Evolutionary conservation across 208 protist genomes (phyloP), one percentile per base, ranked within the genome.

Genomic region (Phytomonas sp.): DNA sequence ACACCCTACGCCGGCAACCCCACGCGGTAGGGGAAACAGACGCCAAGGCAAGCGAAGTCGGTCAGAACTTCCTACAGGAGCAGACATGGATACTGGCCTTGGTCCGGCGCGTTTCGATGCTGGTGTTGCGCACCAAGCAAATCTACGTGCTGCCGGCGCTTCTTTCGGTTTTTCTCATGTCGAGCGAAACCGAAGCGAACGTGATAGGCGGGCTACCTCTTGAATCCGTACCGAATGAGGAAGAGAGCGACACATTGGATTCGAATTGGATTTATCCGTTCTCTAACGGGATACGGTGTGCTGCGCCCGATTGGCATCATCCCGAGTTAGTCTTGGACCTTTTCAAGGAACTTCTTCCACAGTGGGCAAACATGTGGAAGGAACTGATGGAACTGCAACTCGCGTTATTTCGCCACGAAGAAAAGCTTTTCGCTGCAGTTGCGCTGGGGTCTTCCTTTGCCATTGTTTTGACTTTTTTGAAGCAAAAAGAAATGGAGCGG

Each of bases 331-430:
- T 89, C 31, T 67, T 66, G 56, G 52, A 73, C 2, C 71, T 86
- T 32, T 83, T 93, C 56, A 76, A 87, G 29, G 79, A 82, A 5
- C 67, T 84, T 7, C 67, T 79, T 0, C 81, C 79, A 42, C 73
- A 81, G 63, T 93, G 84, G 83, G 67, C 74, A 12, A 82, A 81
- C 69, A 37, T 63, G 37, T 93, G 87, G 87, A 86, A 81, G 75
- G 86, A 94, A 76, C 68, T 90, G 63, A 94, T 91, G 83, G 85
- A 94, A 66, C 40, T 88, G 62, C 74, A 76, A 4, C 71, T 82
- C 19, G 73, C 67, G 31, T 68, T 94, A 29, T 74, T 94, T 52
- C 77, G 82, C 31, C 78, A 88, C 26, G 70, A 80, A 19, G 79
- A 81, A 12, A 79, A 77, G 61, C 75, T 94, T 0, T 11, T 65